phyloP scores from a whole-genome alignment of 352 stramenopile genomes.

The Pythium plurisporium region DNA sequence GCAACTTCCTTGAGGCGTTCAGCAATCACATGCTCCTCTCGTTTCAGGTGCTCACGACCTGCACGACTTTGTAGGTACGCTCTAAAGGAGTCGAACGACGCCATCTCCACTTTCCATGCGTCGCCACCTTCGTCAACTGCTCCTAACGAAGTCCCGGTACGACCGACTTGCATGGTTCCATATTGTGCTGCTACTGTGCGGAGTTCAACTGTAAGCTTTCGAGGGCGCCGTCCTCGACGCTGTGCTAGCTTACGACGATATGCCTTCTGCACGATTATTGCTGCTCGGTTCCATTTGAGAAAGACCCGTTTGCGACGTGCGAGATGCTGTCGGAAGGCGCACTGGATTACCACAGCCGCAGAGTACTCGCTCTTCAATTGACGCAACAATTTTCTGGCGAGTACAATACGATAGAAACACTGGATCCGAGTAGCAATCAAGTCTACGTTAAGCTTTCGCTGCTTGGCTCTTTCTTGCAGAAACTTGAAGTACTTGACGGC shows the following conservation, averaged over 20 bases:
- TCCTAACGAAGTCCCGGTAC: neutral
- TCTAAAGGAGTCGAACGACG: constrained; percentile 52
- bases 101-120: constrained; percentile 47
- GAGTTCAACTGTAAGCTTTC: constrained; percentile 44
- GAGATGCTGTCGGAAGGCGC: constrained; percentile 60
- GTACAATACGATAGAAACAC: constrained; percentile 35
- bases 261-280: constrained; percentile 47
- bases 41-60: constrained; percentile 47
- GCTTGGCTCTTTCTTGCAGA: constrained; percentile 33
- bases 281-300: constrained; percentile 43
- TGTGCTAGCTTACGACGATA: constrained; percentile 46
- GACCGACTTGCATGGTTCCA: constrained; percentile 19
- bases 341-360: constrained; percentile 52
- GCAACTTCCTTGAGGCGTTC: constrained; percentile 33
- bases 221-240: constrained; percentile 33
- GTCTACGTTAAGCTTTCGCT: constrained; percentile 15
- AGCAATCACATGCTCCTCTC: constrained; percentile 42
- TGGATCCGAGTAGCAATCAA: constrained; percentile 34
- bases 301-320: constrained; percentile 46
- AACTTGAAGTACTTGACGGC: constrained; percentile 56
- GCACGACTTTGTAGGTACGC: constrained; percentile 41
- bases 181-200: constrained; percentile 37
- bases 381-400: constrained; percentile 25
- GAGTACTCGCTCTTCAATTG: constrained; percentile 27
- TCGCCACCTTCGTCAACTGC: neutral